Percentiles rank a stretch among this genome's conserved stretches.
Conservation (phyloP, 1,139 yeast species). For the Candida sojae region DNA sequence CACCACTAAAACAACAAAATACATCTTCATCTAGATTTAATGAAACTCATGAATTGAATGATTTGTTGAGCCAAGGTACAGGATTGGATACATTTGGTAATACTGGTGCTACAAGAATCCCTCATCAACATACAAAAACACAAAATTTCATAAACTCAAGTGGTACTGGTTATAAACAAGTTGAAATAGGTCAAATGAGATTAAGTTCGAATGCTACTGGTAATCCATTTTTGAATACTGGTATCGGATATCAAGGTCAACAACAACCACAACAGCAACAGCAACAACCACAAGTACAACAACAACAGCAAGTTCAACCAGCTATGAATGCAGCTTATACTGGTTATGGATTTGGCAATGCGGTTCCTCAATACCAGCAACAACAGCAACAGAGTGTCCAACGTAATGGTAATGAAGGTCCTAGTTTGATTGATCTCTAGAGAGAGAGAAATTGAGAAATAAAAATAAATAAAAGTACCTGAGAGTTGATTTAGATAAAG, state of each 20-base stretch:
- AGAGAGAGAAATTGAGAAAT: neutral
- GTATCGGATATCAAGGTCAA: slow-evolving; percentile 71
- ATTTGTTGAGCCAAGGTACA: slow-evolving; percentile 79
- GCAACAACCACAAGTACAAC: slow-evolving; percentile 16
- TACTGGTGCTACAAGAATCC: slow-evolving; percentile 84
- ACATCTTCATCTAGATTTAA: slow-evolving; percentile 43
- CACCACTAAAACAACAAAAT: slow-evolving; percentile 19
- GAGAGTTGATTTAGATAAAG: neutral
- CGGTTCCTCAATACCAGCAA: slow-evolving; percentile 22
- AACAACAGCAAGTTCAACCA: slow-evolving; percentile 16
- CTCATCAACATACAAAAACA: slow-evolving; percentile 89
- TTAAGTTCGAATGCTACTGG: slow-evolving; percentile 49
- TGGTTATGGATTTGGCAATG: slow-evolving; percentile 92
- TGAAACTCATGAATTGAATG: slow-evolving; percentile 74
- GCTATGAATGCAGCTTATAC: slow-evolving; percentile 54
- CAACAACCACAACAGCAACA: slow-evolving; percentile 32
- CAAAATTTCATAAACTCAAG: slow-evolving; percentile 81
- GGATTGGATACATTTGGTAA: slow-evolving; percentile 97
- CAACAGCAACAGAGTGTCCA: slow-evolving; percentile 26
- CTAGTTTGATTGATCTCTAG: slow-evolving; percentile 50
- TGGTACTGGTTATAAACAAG: slow-evolving; percentile 78
- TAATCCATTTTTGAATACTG: slow-evolving; percentile 77
- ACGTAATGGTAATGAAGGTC: slow-evolving; percentile 37
- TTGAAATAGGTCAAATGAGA: slow-evolving; percentile 35
- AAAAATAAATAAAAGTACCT: too few relatives aligned